phyloP scores from a whole-genome alignment of 768 basidiomycete species.

The Hypsizygus marmoreus region DNA sequence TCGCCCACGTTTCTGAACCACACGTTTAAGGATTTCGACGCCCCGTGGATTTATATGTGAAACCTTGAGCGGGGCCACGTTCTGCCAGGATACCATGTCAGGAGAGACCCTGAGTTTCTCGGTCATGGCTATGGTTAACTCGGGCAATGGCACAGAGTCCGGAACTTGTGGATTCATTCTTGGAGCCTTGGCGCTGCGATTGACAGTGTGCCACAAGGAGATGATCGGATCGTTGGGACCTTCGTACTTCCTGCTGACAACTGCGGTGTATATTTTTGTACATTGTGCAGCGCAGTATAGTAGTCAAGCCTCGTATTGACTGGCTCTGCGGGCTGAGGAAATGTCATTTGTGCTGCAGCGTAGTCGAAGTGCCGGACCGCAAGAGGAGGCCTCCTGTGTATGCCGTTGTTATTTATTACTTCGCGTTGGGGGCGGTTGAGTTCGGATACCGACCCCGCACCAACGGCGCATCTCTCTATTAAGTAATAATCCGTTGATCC shows the following conservation, averaged over 20 bases:
- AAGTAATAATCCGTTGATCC: conserved; percentile 11
- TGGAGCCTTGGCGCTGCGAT: too few relatives aligned
- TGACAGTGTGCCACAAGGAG: too few relatives aligned
- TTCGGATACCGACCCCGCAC: conserved; percentile 2
- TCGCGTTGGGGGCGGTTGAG: neutral
- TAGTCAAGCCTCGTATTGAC: neutral
- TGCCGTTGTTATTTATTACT: neutral
- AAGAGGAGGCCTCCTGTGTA: too few relatives aligned
- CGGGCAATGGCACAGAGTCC: neutral
- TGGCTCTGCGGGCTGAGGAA: conserved; percentile 53
- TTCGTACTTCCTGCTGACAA: too few relatives aligned
- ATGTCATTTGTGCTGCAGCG: too few relatives aligned
- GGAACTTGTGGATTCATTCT: too few relatives aligned
- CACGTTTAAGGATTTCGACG: conserved; percentile 55
- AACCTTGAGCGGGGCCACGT: too few relatives aligned
- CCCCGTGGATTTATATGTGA: conserved; percentile 64
- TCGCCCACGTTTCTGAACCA: conserved; percentile 1
- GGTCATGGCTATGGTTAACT: neutral
- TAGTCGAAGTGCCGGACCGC: too few relatives aligned
- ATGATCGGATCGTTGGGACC: too few relatives aligned
- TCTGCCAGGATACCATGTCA: too few relatives aligned
- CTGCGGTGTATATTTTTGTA: conserved; percentile 4
- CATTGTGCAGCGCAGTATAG: neutral
- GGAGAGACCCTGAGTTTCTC: too few relatives aligned
- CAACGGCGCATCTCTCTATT: conserved; percentile 4